Conservation (phyloP, 441 rosid species). For the Populus hybrid region DNA sequence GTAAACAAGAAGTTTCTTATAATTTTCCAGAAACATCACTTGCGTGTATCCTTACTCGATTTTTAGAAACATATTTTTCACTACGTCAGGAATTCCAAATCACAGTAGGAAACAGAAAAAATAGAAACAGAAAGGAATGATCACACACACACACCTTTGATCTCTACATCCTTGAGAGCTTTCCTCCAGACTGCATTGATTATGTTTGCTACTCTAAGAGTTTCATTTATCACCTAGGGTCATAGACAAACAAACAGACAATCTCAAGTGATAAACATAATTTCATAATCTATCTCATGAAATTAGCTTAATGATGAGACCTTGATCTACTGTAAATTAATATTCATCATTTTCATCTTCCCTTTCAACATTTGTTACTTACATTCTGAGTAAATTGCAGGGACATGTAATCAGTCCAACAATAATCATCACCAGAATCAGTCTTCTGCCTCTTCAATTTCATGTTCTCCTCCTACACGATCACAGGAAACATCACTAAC, state of each 20-base stretch:
- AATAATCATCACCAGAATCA: constrained; percentile 43
- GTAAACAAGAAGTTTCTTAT: not conserved
- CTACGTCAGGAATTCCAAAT: not conserved
- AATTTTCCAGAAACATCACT: not conserved
- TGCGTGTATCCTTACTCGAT: no score
- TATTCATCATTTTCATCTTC: not conserved
- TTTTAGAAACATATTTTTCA: not conserved
- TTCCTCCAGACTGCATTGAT: constrained; percentile 87
- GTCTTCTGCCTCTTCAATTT: constrained; percentile 60
- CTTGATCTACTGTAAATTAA: not conserved
- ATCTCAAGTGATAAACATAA: not conserved
- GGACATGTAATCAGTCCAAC: constrained; percentile 79
- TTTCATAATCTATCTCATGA: not conserved
- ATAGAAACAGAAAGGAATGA: no score
- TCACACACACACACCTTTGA: constrained; percentile 43
- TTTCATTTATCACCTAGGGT: constrained; percentile 78
- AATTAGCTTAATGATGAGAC: not conserved
- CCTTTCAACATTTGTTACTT: constrained; percentile 10
- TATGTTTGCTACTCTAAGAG: constrained; percentile 79
- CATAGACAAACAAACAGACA: not conserved
- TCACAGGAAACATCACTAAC: not conserved
- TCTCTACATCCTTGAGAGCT: constrained; percentile 68
- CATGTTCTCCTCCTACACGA: constrained; percentile 71
- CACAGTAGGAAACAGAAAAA: no score
- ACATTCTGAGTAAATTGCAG: constrained; percentile 82